Evolutionary conservation across 2,329 filamentous ascomycete genomes (phyloP).

Genomic region (Didymella keratinophila): DNA sequence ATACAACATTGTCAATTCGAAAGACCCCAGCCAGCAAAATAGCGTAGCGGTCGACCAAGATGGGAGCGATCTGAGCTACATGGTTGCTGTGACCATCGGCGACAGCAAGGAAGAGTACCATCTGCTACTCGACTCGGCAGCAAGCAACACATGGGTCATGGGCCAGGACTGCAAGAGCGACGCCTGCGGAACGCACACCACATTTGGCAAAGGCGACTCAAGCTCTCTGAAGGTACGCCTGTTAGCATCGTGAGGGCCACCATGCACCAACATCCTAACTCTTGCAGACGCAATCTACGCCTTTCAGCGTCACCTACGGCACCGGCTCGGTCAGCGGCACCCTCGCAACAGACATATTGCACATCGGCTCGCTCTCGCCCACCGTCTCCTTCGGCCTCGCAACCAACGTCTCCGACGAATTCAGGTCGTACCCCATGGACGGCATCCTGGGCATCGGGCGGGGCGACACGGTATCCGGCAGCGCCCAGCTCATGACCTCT

Average conservation of each 20-base stretch:
- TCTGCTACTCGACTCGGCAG: slow-evolving; percentile 63
- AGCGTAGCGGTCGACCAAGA: slow-evolving; percentile 62
- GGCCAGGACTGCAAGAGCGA: slow-evolving; percentile 69
- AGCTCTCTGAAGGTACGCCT: slow-evolving; percentile 60
- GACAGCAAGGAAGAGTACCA: slow-evolving; percentile 60
- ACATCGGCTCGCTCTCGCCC: slow-evolving; percentile 70
- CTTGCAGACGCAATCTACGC: slow-evolving; percentile 55
- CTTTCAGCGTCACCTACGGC: slow-evolving; percentile 77
- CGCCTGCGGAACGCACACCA: slow-evolving; percentile 74
- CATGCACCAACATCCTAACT: neutral
- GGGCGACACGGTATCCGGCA: slow-evolving; percentile 44
- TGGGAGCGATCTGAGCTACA: slow-evolving; percentile 63
- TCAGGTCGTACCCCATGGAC: slow-evolving; percentile 81
- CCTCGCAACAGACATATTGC: slow-evolving; percentile 71
- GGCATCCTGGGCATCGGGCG: slow-evolving; percentile 83
- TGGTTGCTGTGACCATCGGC: slow-evolving; percentile 60
- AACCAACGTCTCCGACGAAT: slow-evolving; percentile 74
- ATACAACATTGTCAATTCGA: slow-evolving; percentile 54
- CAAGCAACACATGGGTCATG: slow-evolving; percentile 83
- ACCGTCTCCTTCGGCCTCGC: slow-evolving; percentile 76
- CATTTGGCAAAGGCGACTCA: slow-evolving; percentile 73
- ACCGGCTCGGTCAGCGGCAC: slow-evolving; percentile 75
- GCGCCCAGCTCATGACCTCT: slow-evolving; percentile 71
- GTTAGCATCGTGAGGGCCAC: neutral
- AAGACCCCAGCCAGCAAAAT: slow-evolving; percentile 48